phyloP scores from a whole-genome alignment of 768 basidiomycete genomes.

The Panellus pusillus region DNA sequence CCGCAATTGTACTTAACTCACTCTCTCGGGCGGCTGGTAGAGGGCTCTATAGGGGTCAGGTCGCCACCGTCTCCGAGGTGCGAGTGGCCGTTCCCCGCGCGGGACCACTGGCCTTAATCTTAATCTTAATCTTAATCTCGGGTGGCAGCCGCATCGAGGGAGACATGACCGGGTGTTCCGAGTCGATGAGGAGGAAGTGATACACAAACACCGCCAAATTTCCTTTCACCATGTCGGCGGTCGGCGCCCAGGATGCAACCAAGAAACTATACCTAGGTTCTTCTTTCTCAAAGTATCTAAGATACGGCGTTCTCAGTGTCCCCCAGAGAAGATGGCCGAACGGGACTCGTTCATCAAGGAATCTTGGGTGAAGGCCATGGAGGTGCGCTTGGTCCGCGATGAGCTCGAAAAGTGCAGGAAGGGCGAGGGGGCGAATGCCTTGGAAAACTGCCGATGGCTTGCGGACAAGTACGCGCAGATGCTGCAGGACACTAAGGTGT shows the following conservation, averaged over 20 bases:
- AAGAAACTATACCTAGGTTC: conserved; percentile 18
- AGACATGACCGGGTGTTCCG: background rate
- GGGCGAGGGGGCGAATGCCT: conserved; percentile 90
- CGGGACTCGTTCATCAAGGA: conserved; percentile 82
- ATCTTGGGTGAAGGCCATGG: conserved; percentile 95
- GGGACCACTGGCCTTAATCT: too few species aligned
- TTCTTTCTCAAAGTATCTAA: background rate
- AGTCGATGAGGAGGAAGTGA: too few species aligned
- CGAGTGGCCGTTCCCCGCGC: too few species aligned
- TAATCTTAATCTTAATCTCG: too few species aligned
- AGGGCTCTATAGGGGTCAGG: too few species aligned
- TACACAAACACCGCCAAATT: background rate
- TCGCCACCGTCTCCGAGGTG: too few species aligned
- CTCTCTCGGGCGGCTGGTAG: too few species aligned
- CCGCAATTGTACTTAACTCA: too few species aligned
- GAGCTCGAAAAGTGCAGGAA: conserved; percentile 89
- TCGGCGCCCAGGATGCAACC: conserved; percentile 11
- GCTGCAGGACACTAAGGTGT: conserved; percentile 78
- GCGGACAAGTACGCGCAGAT: conserved; percentile 80
- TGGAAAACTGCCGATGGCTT: conserved; percentile 85
- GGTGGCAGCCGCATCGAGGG: background rate
- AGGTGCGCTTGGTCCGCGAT: conserved; percentile 82
- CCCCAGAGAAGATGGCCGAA: conserved; percentile 58
- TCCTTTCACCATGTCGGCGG: conserved; percentile 12
- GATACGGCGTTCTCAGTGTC: background rate